Base-by-base conservation (phyloP, 2,329 filamentous ascomycete species). In the Aspergillus bombycis region DNA sequence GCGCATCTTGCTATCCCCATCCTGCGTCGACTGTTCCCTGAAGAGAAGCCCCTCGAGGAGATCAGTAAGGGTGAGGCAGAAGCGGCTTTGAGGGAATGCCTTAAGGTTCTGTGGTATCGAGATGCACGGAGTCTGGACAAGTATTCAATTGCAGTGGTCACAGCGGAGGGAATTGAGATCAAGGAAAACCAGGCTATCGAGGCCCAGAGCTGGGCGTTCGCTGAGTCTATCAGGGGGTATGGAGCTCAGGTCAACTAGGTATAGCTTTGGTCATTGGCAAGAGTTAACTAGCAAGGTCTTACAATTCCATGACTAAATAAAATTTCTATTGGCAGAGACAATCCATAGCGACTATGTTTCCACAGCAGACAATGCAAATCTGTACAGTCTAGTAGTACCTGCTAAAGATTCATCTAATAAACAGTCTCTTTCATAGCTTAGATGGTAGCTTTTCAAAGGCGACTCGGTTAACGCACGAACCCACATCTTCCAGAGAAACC, bases 41-140 rank as follows among this genome's bases (percentile, higher is more conserved):
- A 97, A 72, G 95, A 98, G 79, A 90, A 87, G 72, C 83, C 91
- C 48, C 89, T 91, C 38, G 84, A 88, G 72, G 83, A 88, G 64
- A 84, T 98, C 68, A 89, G 84, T 46, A 86, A 88, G 77, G 94
- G 97, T 73, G 80, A 91, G 76, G 95, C 95, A 56, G 84, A 97
- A 65, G 83, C 90, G 63, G 86, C 93, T 46, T 82, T 99, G 75
- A 91, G 91, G 83, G 91, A 97, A 82, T 97, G 93, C 81, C 94
- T 99, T 92, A 98, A 98, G 87, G 94, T 98, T 59, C 85, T 99
- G 65, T 99, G 92, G 84, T 99, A 99, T 85, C 88, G 95, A 73
- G 95, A 99, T 81, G 95, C 95, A 52, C 89, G 95, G 79, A 96
- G 92, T 82, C 82, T 95, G 81, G 93, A 97, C 81, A 86, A 87